These are phyloP conservation scores for Fusarium veterinarium DNA, from an alignment of 2,329 filamentous ascomycete species.

Conservation along the genomic window DNA sequence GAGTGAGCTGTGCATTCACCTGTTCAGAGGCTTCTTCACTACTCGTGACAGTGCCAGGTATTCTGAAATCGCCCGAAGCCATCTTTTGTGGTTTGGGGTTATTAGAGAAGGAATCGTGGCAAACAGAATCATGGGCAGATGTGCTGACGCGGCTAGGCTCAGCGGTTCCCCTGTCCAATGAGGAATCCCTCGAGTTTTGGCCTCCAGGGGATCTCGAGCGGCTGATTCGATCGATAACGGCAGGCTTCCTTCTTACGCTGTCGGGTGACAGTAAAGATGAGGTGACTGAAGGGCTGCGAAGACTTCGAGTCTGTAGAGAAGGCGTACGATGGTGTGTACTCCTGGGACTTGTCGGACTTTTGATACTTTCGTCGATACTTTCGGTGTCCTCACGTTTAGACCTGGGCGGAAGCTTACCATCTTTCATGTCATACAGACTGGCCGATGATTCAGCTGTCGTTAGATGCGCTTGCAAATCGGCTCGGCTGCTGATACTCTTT, in stretches of 20 bases:
- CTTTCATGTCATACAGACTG: conserved; percentile 54
- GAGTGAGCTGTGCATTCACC: conserved; percentile 71
- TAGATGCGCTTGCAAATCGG: conserved; percentile 54
- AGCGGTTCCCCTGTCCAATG: conserved; percentile 66
- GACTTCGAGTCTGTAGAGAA: conserved; percentile 51
- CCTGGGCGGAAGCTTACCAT: conserved; percentile 50
- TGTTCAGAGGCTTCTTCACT: conserved; percentile 66
- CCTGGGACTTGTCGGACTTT: conserved; percentile 59
- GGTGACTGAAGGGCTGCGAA: conserved; percentile 49
- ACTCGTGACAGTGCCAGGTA: conserved; percentile 67
- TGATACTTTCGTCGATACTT: conserved; percentile 60
- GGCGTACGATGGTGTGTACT: conserved; percentile 51
- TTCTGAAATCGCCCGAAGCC: conserved; percentile 60
- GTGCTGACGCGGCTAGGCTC: conserved; percentile 69
- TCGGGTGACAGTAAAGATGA: conserved; percentile 53
- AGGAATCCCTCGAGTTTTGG: conserved; percentile 67
- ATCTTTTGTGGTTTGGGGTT: conserved; percentile 59
- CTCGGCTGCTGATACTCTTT: conserved; percentile 56
- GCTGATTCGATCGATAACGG: conserved; percentile 67
- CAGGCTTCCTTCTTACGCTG: conserved; percentile 58
- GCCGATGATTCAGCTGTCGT: conserved; percentile 51
- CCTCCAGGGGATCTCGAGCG: conserved; percentile 57
- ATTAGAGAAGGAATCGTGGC: conserved; percentile 66
- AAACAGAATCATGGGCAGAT: conserved; percentile 68
- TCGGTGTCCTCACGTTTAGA: conserved; percentile 57